Evolutionary conservation across 192 early-diverging fungal genomes (phyloP), one percentile per base, ranked within the genome.

Genomic region (Linnemannia hyalina): DNA sequence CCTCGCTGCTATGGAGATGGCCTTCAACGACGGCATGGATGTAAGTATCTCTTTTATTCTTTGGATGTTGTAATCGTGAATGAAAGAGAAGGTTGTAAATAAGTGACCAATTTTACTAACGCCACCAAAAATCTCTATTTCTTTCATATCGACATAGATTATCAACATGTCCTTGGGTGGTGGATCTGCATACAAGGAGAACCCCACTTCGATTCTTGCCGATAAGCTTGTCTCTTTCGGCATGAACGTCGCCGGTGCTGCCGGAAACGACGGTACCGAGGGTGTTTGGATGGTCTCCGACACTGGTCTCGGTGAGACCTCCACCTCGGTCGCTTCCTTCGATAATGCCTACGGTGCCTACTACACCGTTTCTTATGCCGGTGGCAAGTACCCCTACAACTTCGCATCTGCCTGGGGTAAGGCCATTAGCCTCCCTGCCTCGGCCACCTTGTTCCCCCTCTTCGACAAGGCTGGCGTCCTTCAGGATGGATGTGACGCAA

Each of bases 261-360:
- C 89, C 38, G 97, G 97, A 29, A 98, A 98, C 89, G 91, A 93
- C 54, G 96, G 96, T 55, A 42, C 76, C n/a, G 88, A 92, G 42
- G 94, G 93, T 44, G 81, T 93, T 36, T 92, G 90, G 80, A 91
- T 90, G 42, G 88, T 91, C 54, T 89, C 88, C 10, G 91, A 92
- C 36, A 92, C 92, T 5, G 91, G 91, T 68, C 89, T 92, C 38
- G 93, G 92, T 29, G 76, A 76, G 22, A 82, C 90, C 38, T 92
- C 91, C 16, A 73, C 94, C 10, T 90, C 90, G 22, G 92, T 96
- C 40, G 95, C 92, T 22, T 92, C 93, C 32, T 80, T 94, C 16
- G 92, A 92, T 52, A 92, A 92, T 36, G 70, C 81, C 11, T 57
- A 76, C 29, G 82, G 87, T 16, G 42, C 81, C 13, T 80, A 73